Percentiles rank a stretch among this genome's conserved stretches.
Conservation (phyloP, 352 stramenopile species). For the Pythium insidiosum region DNA sequence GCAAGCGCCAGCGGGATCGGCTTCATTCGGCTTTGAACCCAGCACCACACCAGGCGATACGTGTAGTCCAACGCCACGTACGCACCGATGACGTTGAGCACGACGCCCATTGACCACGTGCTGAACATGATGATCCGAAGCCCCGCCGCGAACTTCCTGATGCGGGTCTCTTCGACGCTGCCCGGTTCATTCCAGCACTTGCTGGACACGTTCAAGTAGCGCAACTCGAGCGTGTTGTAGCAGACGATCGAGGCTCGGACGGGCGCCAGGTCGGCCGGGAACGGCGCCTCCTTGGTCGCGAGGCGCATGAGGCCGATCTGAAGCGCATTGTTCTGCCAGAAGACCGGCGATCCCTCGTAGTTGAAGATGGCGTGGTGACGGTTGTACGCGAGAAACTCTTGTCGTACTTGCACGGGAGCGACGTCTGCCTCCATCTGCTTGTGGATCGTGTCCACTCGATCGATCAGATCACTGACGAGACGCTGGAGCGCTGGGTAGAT, state of each 20-base stretch:
- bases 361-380: no score
- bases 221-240: slow-evolving; percentile 25
- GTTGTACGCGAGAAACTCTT: no score
- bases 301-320: slow-evolving; percentile 16
- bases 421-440: no score
- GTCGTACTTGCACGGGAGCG: no score
- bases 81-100: slow-evolving; percentile 23
- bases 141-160: slow-evolving; percentile 14
- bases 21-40: slow-evolving; percentile 13
- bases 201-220: slow-evolving; percentile 25
- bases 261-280: neutral
- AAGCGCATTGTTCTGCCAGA: slow-evolving; percentile 19
- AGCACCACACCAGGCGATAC: slow-evolving; percentile 14
- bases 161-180: slow-evolving; percentile 11
- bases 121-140: slow-evolving; percentile 26
- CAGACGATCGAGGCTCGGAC: slow-evolving; percentile 21
- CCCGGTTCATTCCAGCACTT: slow-evolving; percentile 29
- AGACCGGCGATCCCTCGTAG: slow-evolving; percentile 19
- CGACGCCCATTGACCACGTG: slow-evolving; percentile 31
- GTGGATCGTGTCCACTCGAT: no score
- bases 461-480: no score
- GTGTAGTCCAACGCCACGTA: slow-evolving; percentile 19
- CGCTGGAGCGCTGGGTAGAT: no score
- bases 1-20: slow-evolving; percentile 23
- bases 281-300: slow-evolving; percentile 6